These are phyloP conservation scores for Pseudogymnoascus sp. DNA, from an alignment of 2,329 filamentous ascomycete genomes.

Conservation along the genomic window DNA sequence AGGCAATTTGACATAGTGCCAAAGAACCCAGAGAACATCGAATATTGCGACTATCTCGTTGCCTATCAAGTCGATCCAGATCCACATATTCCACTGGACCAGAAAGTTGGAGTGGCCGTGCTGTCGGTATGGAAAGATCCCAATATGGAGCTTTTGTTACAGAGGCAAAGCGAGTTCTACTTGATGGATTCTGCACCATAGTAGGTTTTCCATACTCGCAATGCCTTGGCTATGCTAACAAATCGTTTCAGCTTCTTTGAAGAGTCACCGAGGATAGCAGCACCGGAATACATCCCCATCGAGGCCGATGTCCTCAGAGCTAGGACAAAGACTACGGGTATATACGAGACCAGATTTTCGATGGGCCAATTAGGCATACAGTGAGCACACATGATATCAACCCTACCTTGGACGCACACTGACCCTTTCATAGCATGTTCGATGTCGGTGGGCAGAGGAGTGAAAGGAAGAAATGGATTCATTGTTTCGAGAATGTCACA, in stretches of 20 bases:
- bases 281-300: slow-evolving; percentile 78
- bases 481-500: slow-evolving; percentile 98
- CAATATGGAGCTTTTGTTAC: slow-evolving; percentile 72
- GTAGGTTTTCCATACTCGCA: slow-evolving; percentile 41
- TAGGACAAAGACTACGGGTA: slow-evolving; percentile 96
- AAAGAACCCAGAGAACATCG: slow-evolving; percentile 60
- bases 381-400: slow-evolving; percentile 48
- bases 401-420: slow-evolving; percentile 15
- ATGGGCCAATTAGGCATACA: slow-evolving; percentile 99
- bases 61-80: slow-evolving; percentile 88
- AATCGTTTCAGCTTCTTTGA: slow-evolving; percentile 79
- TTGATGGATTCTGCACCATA: slow-evolving; percentile 99
- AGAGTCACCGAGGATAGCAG: slow-evolving; percentile 77
- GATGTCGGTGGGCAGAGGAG: slow-evolving; percentile 95
- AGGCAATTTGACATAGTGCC: slow-evolving; percentile 83
- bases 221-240: neutral
- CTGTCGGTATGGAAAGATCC: slow-evolving; percentile 86
- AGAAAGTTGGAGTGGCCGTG: slow-evolving; percentile 73
- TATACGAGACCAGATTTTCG: slow-evolving; percentile 96
- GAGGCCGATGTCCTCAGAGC: slow-evolving; percentile 94
- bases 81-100: slow-evolving; percentile 75
- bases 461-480: slow-evolving; percentile 99
- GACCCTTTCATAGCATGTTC: slow-evolving; percentile 68
- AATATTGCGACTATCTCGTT: slow-evolving; percentile 70
- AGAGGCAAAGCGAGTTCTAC: slow-evolving; percentile 96